Base-by-base conservation (phyloP, 768 basidiomycete genomes). In the Boletus sp. region DNA sequence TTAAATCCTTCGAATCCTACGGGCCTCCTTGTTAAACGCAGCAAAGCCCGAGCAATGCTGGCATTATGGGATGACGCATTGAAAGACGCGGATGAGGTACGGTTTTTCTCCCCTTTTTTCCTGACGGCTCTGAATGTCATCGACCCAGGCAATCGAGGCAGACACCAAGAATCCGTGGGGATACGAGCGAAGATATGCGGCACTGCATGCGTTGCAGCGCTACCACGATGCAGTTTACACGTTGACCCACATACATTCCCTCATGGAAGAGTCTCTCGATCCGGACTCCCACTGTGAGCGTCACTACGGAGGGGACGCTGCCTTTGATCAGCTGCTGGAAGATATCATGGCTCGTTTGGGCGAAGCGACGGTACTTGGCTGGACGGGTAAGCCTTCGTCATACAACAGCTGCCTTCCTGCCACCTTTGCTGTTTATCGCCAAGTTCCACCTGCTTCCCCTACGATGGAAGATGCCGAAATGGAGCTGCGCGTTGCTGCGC, bases 401-500 rank as follows among this genome's bases (percentile, higher is more conserved):
- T 63, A 63, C 28, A 63, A 63, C 11, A 63, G 59, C 10, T 62
- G 61, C 24, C 52, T 62, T 28, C 60, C 61, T 0, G 36, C 14
- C 11, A 30, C 52, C 12, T 40, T 62, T 20, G 20, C 24, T 1
- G 45, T 52, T 7, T 62, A 57, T 11, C 39, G 14, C 3, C 35
- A 30, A 14, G 8, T 10, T 0, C 45, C 50, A 0, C 3, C 7
- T 4, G 4, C 7, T 20, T 37, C 18, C 1, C 7, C 17, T 18
- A 2, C 20, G 12, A 7, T 37, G 7, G 24, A 29, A n/a, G 41
- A 47, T 29, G 35, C 52, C 1, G 55, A 57, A 7, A 47, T 59
- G 44, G 29, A 51, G 0, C 8, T 10, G 2, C 48, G 18, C 1
- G 35, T 59, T 18, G 33, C 9, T 1, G 7, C 1, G 11, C 24